A percentile compares a stretch with the other conserved stretches of the same genome.
phyloP scores from a whole-genome alignment of 2,329 filamentous ascomycete species.

The Pseudogymnoascus sp. region DNA sequence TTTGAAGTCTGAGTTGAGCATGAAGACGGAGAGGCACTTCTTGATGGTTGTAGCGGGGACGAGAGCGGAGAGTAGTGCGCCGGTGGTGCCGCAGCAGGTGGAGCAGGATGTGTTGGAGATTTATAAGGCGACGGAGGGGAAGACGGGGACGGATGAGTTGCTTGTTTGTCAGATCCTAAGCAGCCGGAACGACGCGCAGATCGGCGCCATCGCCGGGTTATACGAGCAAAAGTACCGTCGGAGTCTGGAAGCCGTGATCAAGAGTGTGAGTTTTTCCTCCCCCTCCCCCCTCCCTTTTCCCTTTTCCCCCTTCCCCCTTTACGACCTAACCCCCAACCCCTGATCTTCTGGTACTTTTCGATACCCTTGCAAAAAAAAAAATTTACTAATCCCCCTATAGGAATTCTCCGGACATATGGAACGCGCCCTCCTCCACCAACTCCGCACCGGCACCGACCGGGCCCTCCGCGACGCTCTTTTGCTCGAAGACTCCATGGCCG shows the following conservation, averaged over 20 bases:
- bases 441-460: slow-evolving; percentile 69
- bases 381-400: slow-evolving; percentile 26
- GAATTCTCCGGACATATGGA: slow-evolving; percentile 93
- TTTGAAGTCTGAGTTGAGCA: slow-evolving; percentile 69
- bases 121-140: slow-evolving; percentile 67
- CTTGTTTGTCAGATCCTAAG: slow-evolving; percentile 72
- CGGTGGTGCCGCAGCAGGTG: slow-evolving; percentile 62
- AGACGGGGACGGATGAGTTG: slow-evolving; percentile 63
- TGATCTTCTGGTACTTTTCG: slow-evolving; percentile 4
- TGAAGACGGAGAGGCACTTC: slow-evolving; percentile 82
- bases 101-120: slow-evolving; percentile 69
- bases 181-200: slow-evolving; percentile 68
- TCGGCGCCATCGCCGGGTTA: slow-evolving; percentile 68
- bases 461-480: slow-evolving; percentile 74
- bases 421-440: slow-evolving; percentile 68
- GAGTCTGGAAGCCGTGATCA: slow-evolving; percentile 63
- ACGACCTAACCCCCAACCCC: too few relatives aligned
- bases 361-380: too few relatives aligned
- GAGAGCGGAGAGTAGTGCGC: slow-evolving; percentile 68
- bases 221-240: slow-evolving; percentile 67
- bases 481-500: slow-evolving; percentile 82
- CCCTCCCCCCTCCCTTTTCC: too few relatives aligned
- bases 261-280: slow-evolving; percentile 41
- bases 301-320: too few relatives aligned
- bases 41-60: slow-evolving; percentile 67